phyloP scores from a whole-genome alignment of 169 alveolate genomes.

The Plasmodium inui region DNA sequence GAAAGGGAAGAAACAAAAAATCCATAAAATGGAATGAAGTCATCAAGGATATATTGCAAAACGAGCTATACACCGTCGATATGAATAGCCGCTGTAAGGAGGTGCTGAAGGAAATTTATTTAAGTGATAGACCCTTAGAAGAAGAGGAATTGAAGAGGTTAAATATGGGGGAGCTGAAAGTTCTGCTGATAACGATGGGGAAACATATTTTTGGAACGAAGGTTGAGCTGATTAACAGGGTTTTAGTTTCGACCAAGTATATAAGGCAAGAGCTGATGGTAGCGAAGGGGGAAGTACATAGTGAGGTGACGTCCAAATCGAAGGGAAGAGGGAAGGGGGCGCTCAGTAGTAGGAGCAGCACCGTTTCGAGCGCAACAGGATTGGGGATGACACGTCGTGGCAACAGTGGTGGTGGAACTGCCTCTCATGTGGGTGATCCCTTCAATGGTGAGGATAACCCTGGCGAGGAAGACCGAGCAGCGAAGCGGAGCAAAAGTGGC shows the following conservation, averaged over 20 bases:
- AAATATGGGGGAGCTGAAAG: conserved; percentile 72
- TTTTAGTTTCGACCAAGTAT: conserved; percentile 61
- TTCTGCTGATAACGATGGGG: conserved; percentile 61
- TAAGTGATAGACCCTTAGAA: conserved; percentile 11
- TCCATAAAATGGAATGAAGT: conserved; percentile 39
- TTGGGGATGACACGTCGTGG: neutral
- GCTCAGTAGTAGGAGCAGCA: conserved; percentile 29
- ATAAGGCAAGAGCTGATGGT: conserved; percentile 40
- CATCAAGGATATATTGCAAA: conserved; percentile 15
- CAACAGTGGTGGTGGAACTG: neutral
- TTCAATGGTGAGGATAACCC: neutral
- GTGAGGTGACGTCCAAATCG: neutral
- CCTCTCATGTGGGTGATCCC: neutral
- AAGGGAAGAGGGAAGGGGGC: neutral
- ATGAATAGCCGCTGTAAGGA: conserved; percentile 56
- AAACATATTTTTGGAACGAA: conserved; percentile 73
- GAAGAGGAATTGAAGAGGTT: conserved; percentile 14
- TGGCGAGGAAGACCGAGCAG: neutral
- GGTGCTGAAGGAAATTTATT: conserved; percentile 25
- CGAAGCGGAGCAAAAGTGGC: neutral
- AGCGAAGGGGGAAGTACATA: neutral
- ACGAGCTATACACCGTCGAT: conserved; percentile 32
- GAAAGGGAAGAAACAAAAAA: conserved; percentile 15
- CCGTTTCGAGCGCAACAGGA: neutral
- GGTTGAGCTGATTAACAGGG: conserved; percentile 49